phyloP scores from a whole-genome alignment of 2,329 filamentous ascomycete genomes.

The Periconia sp. region DNA sequence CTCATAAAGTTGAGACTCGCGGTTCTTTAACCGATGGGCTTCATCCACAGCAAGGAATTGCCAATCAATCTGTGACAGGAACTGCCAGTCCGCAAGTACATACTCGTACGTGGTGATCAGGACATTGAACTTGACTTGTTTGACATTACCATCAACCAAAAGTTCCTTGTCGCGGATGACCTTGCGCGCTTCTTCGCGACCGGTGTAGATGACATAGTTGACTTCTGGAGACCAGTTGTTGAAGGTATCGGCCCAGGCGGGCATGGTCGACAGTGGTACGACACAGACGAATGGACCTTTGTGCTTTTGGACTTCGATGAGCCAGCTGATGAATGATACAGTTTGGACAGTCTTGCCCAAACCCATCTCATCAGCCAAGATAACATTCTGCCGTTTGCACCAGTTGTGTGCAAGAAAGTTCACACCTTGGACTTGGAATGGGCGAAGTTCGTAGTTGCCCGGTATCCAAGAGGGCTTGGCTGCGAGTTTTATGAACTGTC shows the following conservation, averaged over 20 bases:
- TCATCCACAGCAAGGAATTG: slow-evolving; percentile 96
- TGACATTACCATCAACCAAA: slow-evolving; percentile 79
- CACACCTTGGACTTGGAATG: slow-evolving; percentile 90
- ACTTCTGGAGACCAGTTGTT: slow-evolving; percentile 94
- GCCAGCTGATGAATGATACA: slow-evolving; percentile 94
- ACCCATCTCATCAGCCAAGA: slow-evolving; percentile 98
- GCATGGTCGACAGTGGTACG: slow-evolving; percentile 95
- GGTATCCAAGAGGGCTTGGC: slow-evolving; percentile 84
- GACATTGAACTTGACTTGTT: slow-evolving; percentile 95
- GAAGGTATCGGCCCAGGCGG: slow-evolving; percentile 97
- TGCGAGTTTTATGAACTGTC: slow-evolving; percentile 62
- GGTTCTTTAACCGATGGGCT: slow-evolving; percentile 94
- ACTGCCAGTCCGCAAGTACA: slow-evolving; percentile 80
- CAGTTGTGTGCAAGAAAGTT: slow-evolving; percentile 97
- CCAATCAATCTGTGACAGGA: slow-evolving; percentile 91
- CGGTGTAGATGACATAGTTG: slow-evolving; percentile 96
- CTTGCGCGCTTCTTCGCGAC: slow-evolving; percentile 79
- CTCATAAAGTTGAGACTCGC: slow-evolving; percentile 88
- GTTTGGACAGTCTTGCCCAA: slow-evolving; percentile 98
- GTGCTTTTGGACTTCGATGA: slow-evolving; percentile 84
- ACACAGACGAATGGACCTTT: slow-evolving; percentile 96
- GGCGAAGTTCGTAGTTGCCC: slow-evolving; percentile 87
- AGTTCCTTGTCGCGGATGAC: slow-evolving; percentile 92
- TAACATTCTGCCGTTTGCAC: slow-evolving; percentile 92
- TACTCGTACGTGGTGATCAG: slow-evolving; percentile 97